phyloP scores from a whole-genome alignment of 2,329 filamentous ascomycete species.

The Leptosphaerulina australis region DNA sequence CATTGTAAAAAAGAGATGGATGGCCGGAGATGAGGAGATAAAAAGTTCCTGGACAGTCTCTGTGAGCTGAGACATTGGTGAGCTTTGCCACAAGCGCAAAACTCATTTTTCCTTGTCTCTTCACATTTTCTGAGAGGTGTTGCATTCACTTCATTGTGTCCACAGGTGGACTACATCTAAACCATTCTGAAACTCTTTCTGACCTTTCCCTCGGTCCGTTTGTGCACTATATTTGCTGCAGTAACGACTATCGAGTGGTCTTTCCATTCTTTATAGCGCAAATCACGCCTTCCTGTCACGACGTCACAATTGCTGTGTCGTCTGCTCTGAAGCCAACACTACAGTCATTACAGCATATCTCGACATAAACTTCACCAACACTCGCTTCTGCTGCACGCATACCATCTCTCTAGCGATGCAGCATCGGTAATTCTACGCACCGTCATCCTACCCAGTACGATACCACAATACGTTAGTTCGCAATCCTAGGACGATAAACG shows the following conservation, averaged over 20 bases:
- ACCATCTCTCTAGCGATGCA: constrained; percentile 25
- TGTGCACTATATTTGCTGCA: constrained; percentile 2
- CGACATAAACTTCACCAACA: constrained; percentile 1
- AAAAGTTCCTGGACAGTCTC: constrained; percentile 3
- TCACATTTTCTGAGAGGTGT: not conserved
- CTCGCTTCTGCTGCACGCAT: constrained; percentile 14
- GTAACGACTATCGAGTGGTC: constrained; percentile 10
- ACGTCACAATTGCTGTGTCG: constrained; percentile 13
- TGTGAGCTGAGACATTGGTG: constrained; percentile 13
- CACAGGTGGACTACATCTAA: not conserved
- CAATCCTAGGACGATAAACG: constrained; percentile 18
- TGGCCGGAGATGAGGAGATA: constrained; percentile 11
- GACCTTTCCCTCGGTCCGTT: not conserved
- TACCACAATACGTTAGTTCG: constrained; percentile 27
- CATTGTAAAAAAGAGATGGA: constrained; percentile 4
- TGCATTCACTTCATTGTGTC: not conserved
- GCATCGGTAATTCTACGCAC: constrained; percentile 27
- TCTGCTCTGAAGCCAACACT: not conserved
- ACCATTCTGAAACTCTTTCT: constrained; percentile 8
- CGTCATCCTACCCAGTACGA: constrained; percentile 17
- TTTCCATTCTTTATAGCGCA: constrained; percentile 8
- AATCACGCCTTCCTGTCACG: not conserved
- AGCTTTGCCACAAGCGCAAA: constrained; percentile 4
- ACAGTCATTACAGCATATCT: constrained; percentile 17
- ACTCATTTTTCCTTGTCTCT: constrained; percentile 14